Percentiles rank a stretch among this genome's conserved stretches.
Conservation (phyloP, 176 grass and related monocot species). For the Canna indica region DNA sequence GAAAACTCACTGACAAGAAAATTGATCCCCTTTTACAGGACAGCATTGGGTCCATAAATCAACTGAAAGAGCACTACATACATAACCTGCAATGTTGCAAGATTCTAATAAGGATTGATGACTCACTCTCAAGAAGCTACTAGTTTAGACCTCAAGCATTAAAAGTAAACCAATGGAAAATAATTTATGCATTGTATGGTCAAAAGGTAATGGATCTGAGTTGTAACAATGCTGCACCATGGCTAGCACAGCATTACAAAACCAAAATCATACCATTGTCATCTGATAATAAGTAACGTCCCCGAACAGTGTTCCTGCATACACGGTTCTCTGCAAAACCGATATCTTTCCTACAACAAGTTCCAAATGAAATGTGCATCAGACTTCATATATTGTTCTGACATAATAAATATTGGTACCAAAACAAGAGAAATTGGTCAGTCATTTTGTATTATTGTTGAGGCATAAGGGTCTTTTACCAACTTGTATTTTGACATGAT, state of each 20-base stretch:
- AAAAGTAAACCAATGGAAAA: background rate
- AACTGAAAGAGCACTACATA: constrained; percentile 65
- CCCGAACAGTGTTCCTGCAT: constrained; percentile 84
- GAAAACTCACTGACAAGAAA: constrained; percentile 92
- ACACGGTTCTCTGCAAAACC: constrained; percentile 29
- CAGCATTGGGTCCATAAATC: constrained; percentile 66
- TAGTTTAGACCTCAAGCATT: background rate
- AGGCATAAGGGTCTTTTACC: too few relatives aligned
- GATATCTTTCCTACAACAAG: constrained; percentile 57
- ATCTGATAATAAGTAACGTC: constrained; percentile 72
- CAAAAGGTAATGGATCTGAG: background rate
- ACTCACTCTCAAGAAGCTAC: background rate
- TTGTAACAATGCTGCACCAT: background rate
- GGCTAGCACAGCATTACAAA: background rate
- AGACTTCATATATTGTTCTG: background rate
- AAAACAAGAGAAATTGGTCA: too few relatives aligned
- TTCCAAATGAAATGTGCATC: background rate
- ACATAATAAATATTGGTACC: background rate
- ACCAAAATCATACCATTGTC: constrained; percentile 50
- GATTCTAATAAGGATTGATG: background rate
- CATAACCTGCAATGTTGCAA: constrained; percentile 51
- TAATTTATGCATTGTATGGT: background rate
- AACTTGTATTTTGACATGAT: too few relatives aligned
- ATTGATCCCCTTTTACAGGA: constrained; percentile 39
- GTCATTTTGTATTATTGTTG: background rate